Percentiles rank a stretch among this genome's conserved stretches.
Evolutionary conservation across 768 basidiomycete species (phyloP).

Genomic region (Leccinum disarticulatum): DNA sequence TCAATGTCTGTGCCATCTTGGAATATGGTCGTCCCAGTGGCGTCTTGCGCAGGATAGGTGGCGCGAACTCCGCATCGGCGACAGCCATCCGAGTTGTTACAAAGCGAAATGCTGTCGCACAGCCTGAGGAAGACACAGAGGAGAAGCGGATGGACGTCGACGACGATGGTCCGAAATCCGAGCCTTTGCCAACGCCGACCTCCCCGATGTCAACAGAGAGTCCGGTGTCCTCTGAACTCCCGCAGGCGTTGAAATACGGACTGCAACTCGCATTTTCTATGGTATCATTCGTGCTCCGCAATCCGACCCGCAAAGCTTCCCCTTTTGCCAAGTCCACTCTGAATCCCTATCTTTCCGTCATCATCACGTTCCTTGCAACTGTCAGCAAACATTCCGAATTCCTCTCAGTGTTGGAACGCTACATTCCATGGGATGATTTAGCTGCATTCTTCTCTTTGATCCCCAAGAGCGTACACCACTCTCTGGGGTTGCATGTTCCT

Average conservation of each 20-base stretch:
- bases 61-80: constrained; percentile 37
- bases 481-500: constrained; percentile 41
- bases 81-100: constrained; percentile 50
- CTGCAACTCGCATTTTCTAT: constrained; percentile 77
- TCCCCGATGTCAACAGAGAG: constrained; percentile 34
- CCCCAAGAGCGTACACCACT: constrained; percentile 51
- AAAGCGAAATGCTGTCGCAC: constrained; percentile 40
- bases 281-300: constrained; percentile 67
- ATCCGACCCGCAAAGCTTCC: constrained; percentile 59
- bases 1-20: constrained; percentile 78
- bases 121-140: constrained; percentile 39
- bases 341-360: constrained; percentile 84
- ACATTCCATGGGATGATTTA: constrained; percentile 83
- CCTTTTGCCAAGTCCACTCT: constrained; percentile 54
- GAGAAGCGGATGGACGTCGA: constrained; percentile 68
- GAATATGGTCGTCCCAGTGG: constrained; percentile 85
- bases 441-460: constrained; percentile 60
- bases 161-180: constrained; percentile 38
- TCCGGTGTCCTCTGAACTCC: constrained; percentile 43
- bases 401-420: constrained; percentile 64
- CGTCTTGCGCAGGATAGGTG: constrained; percentile 63
- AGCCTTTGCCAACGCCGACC: constrained; percentile 21
- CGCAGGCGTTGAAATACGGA: constrained; percentile 70
- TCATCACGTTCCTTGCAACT: constrained; percentile 88
- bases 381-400: constrained; percentile 64